These are phyloP conservation scores for Kalaharituber pfeilii DNA, from an alignment of 2,329 filamentous ascomycete species.

Conservation along the genomic window DNA sequence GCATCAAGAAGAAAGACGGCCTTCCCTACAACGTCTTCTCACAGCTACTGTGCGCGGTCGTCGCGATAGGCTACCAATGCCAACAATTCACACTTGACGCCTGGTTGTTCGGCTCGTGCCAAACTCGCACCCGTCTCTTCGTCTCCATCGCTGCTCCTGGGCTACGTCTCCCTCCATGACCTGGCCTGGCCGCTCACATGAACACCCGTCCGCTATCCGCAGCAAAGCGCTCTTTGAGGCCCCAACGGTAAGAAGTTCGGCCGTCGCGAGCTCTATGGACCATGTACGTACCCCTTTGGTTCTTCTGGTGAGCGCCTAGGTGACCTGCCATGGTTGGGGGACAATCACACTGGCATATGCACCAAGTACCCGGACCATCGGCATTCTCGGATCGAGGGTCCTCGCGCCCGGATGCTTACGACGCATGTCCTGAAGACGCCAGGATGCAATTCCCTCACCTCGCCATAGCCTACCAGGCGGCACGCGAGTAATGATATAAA, in stretches of 20 bases:
- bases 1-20: conserved; percentile 29
- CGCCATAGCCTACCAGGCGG: no score
- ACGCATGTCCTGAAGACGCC: conserved; percentile 42
- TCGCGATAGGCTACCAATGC: conserved; percentile 61
- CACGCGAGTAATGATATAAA: no score
- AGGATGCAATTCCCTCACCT: no score
- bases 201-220: conserved; percentile 32
- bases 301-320: conserved; percentile 37
- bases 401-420: conserved; percentile 32
- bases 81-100: conserved; percentile 51
- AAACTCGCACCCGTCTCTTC: conserved; percentile 51
- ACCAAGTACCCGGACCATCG: conserved; percentile 52
- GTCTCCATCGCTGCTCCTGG: conserved; percentile 54
- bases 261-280: conserved; percentile 30
- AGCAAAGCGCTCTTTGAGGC: conserved; percentile 37
- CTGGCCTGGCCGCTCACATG: conserved; percentile 44
- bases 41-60: conserved; percentile 53
- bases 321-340: conserved; percentile 46
- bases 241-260: conserved; percentile 44
- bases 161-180: conserved; percentile 37
- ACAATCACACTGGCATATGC: conserved; percentile 44
- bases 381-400: conserved; percentile 29
- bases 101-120: conserved; percentile 49
- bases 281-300: conserved; percentile 44
- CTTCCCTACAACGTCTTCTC: conserved; percentile 47